These are phyloP conservation scores for Boletellus ananas DNA, from an alignment of 768 basidiomycete species.

Conservation along the genomic window DNA sequence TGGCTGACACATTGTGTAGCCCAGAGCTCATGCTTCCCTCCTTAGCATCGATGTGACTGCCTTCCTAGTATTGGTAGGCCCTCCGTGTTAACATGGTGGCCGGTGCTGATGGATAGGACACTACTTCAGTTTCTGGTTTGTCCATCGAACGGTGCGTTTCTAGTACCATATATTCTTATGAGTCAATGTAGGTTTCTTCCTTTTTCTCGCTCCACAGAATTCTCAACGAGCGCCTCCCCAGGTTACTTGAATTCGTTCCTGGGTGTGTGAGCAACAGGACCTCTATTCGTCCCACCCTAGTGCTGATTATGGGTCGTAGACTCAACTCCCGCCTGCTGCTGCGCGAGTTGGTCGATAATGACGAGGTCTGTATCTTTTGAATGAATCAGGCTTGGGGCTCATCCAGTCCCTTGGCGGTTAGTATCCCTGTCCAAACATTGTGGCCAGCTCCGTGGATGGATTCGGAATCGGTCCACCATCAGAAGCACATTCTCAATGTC, in stretches of 20 bases:
- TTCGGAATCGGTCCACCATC: conserved; percentile 15
- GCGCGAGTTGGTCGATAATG: conserved; percentile 25
- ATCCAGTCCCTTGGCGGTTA: not conserved
- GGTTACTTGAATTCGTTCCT: conserved; percentile 38
- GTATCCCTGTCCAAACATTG: conserved; percentile 27
- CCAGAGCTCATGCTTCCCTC: conserved; percentile 2
- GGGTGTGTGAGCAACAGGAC: conserved; percentile 29
- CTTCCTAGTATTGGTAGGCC: conserved; percentile 24
- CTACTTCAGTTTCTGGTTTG: conserved; percentile 32
- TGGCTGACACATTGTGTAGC: not conserved
- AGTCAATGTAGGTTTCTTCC: conserved; percentile 30
- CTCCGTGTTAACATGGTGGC: not conserved
- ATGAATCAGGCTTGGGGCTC: not conserved
- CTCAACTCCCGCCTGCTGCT: conserved; percentile 29
- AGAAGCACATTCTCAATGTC: conserved; percentile 5
- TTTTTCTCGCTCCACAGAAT: not conserved
- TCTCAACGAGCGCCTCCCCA: conserved; percentile 1
- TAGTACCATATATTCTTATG: conserved; percentile 37
- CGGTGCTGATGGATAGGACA: not conserved
- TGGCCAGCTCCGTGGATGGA: conserved; percentile 18
- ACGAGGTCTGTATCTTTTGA: conserved; percentile 14
- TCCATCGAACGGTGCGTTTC: conserved; percentile 34
- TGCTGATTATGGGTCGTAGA: conserved; percentile 5
- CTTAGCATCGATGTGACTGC: conserved; percentile 28
- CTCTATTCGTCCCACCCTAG: no score